Conservation (phyloP, 768 basidiomycete species). For the Ramaria rubella region DNA sequence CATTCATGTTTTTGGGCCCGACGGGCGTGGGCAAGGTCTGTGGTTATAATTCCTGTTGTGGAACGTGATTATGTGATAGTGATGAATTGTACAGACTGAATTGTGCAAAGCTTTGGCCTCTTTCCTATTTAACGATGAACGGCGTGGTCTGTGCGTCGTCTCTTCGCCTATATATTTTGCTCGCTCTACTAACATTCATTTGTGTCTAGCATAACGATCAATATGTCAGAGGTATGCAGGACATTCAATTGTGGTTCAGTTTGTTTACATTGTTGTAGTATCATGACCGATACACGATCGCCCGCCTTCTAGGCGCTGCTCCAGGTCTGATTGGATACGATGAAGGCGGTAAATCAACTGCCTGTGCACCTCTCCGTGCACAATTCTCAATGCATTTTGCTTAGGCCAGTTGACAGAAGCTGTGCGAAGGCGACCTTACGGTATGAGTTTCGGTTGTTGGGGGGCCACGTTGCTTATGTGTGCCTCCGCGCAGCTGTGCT, state of each 20-base stretch:
- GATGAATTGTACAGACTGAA: slow-evolving; percentile 53
- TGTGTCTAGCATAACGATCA: slow-evolving; percentile 67
- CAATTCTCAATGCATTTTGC: not conserved
- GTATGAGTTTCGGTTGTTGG: slow-evolving; percentile 21
- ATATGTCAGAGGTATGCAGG: slow-evolving; percentile 71
- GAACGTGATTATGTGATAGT: slow-evolving; percentile 2
- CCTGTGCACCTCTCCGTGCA: not conserved
- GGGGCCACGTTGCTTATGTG: not conserved
- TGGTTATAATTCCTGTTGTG: not conserved
- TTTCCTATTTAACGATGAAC: slow-evolving; percentile 88
- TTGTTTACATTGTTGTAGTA: slow-evolving; percentile 42
- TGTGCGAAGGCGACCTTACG: slow-evolving; percentile 55
- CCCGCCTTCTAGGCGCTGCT: slow-evolving; percentile 84
- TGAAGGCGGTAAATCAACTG: slow-evolving; percentile 53
- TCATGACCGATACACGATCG: slow-evolving; percentile 87
- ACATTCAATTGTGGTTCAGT: not conserved
- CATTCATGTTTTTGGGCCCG: slow-evolving; percentile 86
- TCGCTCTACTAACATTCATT: not conserved
- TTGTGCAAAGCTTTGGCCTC: slow-evolving; percentile 81
- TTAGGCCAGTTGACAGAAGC: slow-evolving; percentile 57
- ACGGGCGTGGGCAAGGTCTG: slow-evolving; percentile 79
- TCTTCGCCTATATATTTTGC: not conserved
- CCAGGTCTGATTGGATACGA: slow-evolving; percentile 85
- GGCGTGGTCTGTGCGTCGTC: slow-evolving; percentile 63
- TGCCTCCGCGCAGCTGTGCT: slow-evolving; percentile 41